Percentiles rank a stretch among this genome's conserved stretches.
Evolutionary conservation across 164 flowering plant species (phyloP).

Genomic region (Liriodendron chinense): DNA sequence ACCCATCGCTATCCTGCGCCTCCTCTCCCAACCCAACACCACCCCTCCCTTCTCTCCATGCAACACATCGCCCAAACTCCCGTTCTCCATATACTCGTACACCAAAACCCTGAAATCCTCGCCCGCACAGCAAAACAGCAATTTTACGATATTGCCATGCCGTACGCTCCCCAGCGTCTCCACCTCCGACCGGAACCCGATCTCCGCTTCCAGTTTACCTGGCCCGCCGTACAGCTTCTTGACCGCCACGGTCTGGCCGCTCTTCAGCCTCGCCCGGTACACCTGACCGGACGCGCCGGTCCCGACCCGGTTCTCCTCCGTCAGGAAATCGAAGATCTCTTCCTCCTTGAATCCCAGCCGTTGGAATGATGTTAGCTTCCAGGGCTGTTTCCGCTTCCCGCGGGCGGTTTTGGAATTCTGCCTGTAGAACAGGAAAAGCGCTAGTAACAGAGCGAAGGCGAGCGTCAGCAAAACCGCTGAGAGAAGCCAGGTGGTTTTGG

Average conservation of each 20-base stretch:
- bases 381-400: conserved; percentile 23
- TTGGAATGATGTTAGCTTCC: conserved; percentile 50
- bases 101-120: conserved; percentile 54
- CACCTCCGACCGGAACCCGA: conserved; percentile 50
- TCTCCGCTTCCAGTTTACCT: conserved; percentile 27
- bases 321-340: conserved; percentile 37
- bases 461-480: conserved; percentile 19
- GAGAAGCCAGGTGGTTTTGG: conserved; percentile 17
- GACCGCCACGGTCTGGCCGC: conserved; percentile 58
- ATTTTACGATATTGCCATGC: conserved; percentile 60
- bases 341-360: conserved; percentile 33
- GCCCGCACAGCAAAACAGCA: conserved; percentile 40
- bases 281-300: conserved; percentile 65
- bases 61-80: conserved; percentile 70
- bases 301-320: conserved; percentile 49
- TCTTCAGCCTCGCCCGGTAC: conserved; percentile 43
- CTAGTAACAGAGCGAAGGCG: conserved; percentile 25
- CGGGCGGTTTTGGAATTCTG: conserved; percentile 11
- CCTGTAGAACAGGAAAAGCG: conserved; percentile 32
- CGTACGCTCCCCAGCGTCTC: conserved; percentile 55
- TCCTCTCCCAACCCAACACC: conserved; percentile 42
- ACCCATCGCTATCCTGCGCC: conserved; percentile 56
- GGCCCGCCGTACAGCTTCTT: conserved; percentile 44
- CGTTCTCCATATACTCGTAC: conserved; percentile 74
- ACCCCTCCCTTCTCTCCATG: conserved; percentile 47